phyloP scores from a whole-genome alignment of 768 basidiomycete species.

The Psilocybe subaeruginosa region DNA sequence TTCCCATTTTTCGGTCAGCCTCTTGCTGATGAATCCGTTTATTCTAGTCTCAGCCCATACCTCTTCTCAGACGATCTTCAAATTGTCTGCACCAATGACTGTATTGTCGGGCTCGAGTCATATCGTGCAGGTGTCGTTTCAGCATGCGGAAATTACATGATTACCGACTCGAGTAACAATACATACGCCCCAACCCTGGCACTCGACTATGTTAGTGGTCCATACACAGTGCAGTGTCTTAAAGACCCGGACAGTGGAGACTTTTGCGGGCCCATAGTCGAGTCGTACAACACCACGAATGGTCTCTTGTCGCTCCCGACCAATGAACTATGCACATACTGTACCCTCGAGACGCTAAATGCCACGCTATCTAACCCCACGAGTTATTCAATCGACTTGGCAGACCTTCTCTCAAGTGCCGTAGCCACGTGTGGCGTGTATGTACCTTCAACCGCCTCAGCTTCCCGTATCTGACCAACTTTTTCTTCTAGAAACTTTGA shows the following conservation, averaged over 20 bases:
- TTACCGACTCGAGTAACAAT: conserved; percentile 19
- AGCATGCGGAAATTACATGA: conserved; percentile 19
- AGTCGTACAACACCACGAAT: conserved; percentile 16
- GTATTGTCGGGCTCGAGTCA: conserved; percentile 16
- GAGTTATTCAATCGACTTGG: conserved; percentile 2
- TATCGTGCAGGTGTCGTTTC: conserved; percentile 24
- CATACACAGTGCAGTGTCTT: conserved; percentile 26
- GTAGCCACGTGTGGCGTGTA: conserved; percentile 20
- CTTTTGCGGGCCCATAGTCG: conserved; percentile 21
- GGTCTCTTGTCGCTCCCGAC: conserved; percentile 24
- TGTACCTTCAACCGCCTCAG: background rate
- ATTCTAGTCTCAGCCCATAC: conserved; percentile 6
- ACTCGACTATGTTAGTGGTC: conserved; percentile 23
- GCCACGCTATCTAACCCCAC: conserved; percentile 23
- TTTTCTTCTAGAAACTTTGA: background rate
- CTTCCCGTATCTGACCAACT: background rate
- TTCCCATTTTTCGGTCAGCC: background rate
- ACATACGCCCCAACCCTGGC: conserved; percentile 25
- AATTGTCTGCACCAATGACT: conserved; percentile 22
- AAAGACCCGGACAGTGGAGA: conserved; percentile 16
- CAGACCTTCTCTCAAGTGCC: conserved; percentile 19
- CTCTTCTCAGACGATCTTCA: conserved; percentile 5
- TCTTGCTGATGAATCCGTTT: conserved; percentile 2
- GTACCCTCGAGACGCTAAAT: conserved; percentile 24
- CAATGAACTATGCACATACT: conserved; percentile 25